phyloP scores from a whole-genome alignment of 306 rosid species.

The Sicyos baderoa region DNA sequence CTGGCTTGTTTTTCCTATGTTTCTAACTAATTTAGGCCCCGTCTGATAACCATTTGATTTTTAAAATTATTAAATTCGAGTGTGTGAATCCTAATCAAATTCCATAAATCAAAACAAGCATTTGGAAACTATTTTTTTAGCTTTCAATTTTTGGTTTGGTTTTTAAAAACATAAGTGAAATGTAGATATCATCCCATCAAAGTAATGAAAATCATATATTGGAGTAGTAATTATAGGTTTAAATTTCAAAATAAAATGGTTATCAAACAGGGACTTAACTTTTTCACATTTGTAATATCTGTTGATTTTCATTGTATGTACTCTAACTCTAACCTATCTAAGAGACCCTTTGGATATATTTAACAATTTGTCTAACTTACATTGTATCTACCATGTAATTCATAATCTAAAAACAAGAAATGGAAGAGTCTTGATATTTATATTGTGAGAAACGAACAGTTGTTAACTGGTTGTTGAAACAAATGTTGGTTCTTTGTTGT shows the following conservation, averaged over 20 bases:
- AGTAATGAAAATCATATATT: too few species aligned
- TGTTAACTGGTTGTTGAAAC: background rate
- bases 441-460: background rate
- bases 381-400: background rate
- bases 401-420: background rate
- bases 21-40: constrained; percentile 3
- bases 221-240: too few species aligned
- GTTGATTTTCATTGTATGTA: background rate
- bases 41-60: background rate
- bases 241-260: too few species aligned
- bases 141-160: too few species aligned
- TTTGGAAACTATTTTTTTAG: too few species aligned
- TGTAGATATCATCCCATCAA: too few species aligned
- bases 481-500: background rate
- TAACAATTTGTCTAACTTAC: background rate
- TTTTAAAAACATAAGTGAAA: too few species aligned
- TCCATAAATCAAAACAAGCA: too few species aligned
- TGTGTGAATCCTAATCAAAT: too few species aligned
- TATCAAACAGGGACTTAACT: too few species aligned
- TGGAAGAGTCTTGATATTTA: background rate
- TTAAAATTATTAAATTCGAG: too few species aligned
- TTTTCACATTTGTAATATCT: too few species aligned
- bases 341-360: background rate
- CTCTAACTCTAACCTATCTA: background rate
- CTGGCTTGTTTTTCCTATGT: background rate